Conservation (phyloP, 768 basidiomycete genomes). For the Kwoniella dejecticola region DNA sequence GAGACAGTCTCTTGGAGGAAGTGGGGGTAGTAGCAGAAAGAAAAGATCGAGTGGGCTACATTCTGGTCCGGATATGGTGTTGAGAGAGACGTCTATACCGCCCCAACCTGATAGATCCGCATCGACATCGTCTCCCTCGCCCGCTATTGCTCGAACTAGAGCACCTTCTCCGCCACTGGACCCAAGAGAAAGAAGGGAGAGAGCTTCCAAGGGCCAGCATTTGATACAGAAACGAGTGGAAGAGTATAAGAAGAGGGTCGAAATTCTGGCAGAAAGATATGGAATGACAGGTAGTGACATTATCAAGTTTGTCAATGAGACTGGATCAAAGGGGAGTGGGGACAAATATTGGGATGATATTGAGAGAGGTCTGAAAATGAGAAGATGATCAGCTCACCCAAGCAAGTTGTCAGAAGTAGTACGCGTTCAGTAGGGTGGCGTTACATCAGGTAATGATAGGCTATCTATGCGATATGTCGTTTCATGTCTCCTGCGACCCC, state of each 20-base stretch:
- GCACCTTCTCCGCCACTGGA: constrained; percentile 6
- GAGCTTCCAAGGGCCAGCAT: not conserved
- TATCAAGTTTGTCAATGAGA: not conserved
- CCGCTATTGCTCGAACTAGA: not conserved
- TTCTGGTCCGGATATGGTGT: constrained; percentile 14
- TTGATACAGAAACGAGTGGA: not conserved
- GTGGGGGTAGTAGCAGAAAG: too few species aligned
- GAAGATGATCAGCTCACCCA: not conserved
- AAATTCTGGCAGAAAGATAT: not conserved
- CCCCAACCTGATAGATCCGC: constrained; percentile 4
- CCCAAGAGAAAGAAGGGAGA: not conserved
- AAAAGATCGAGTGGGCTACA: not conserved
- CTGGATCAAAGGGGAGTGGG: not conserved
- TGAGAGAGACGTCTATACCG: constrained; percentile 11
- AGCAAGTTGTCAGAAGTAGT: not conserved
- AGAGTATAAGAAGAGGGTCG: constrained; percentile 8
- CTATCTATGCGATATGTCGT: too few species aligned
- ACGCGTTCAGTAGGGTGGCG: not conserved
- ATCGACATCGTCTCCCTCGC: not conserved
- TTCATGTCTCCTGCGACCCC: too few species aligned
- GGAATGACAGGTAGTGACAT: constrained; percentile 5
- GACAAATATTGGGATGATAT: constrained; percentile 14
- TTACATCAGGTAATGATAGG: too few species aligned
- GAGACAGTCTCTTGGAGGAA: not conserved
- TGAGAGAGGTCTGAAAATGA: constrained; percentile 1